Evolutionary conservation across 2,329 filamentous ascomycete species (phyloP), one percentile per base, ranked within the genome.

Genomic region (Fusarium sp.): DNA sequence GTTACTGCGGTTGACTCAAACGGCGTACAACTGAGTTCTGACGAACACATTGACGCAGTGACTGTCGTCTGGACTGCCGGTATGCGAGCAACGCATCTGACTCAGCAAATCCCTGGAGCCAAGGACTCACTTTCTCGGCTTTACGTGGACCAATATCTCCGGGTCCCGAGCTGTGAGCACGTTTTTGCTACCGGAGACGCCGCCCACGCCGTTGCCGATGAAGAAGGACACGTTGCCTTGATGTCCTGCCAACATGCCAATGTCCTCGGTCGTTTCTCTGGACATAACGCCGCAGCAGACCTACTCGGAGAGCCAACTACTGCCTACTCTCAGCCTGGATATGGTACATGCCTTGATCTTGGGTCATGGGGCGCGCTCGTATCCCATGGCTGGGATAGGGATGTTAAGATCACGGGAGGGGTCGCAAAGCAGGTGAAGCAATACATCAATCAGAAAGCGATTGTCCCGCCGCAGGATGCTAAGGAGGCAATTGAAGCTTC

Each of bases 191-290:
- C 80, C 0, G 81, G 80, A 3, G 79, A 82, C 41, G 69, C 79
- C 0, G 80, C 80, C 1, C 69, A 67, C 40, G 78, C 70, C 0
- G 22, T 48, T 0, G 65, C 76, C 4, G 77, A 78, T 37, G 53
- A 52, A 1, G 42, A 76, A 1, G 77, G 76, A 4, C 71, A 80
- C 37, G 37, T 73, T 20, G 71, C 77, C 3, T 47, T 81, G 20
- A 82, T 81, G 78, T 81, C 77, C 2, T 82, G 81, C 58, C 81
- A 82, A 65, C 81, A 82, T 52, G 81, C 80, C 4, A 51, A 77
- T 18, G 42, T 67, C 3, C 74, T 82, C 2, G 81, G 81, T 6
- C 79, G 79, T 2, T 58, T 77, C 4, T 73, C 78, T 0, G 78
- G 79, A 1, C 57, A 81, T 44, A 81, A 80, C 58, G 77, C 77